Percentiles rank a stretch among this genome's conserved stretches.
Conservation (phyloP, 306 rosid genomes). For the Erythrophleum fordii region DNA sequence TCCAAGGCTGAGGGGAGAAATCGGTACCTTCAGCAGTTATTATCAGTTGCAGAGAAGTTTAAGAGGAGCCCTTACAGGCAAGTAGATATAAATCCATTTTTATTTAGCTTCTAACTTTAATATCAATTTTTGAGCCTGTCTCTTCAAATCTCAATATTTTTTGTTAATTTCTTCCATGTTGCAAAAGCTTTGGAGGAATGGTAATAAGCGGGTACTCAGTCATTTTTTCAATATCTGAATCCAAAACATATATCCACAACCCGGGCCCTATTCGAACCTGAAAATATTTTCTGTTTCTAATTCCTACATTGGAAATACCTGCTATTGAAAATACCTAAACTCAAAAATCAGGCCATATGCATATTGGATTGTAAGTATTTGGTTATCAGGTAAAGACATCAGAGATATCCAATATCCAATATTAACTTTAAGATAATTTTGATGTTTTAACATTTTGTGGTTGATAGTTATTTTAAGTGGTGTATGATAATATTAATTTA, state of each 20-base stretch:
- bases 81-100: constrained; percentile 11
- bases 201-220: background rate
- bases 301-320: background rate
- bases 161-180: constrained; percentile 8
- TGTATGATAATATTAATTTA: background rate
- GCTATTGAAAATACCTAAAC: background rate
- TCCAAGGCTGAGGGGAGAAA: constrained; percentile 98
- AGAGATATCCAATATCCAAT: background rate
- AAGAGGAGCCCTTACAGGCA: constrained; percentile 92
- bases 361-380: background rate
- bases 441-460: no score
- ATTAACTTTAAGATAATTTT: background rate
- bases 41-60: constrained; percentile 94
- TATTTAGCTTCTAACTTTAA: constrained; percentile 3
- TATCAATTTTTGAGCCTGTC: background rate
- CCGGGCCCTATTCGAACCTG: background rate
- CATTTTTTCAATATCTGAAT: background rate
- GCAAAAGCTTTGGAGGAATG: constrained; percentile 11
- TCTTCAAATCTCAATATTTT: background rate
- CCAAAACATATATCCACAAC: background rate
- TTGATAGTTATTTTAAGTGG: no score
- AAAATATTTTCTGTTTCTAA: background rate
- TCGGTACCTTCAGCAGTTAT: constrained; percentile 72
- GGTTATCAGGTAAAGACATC: background rate
- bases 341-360: background rate